These are phyloP conservation scores for Prunella vulgaris DNA, from an alignment of 257 asterid genomes.

Conservation along the genomic window DNA sequence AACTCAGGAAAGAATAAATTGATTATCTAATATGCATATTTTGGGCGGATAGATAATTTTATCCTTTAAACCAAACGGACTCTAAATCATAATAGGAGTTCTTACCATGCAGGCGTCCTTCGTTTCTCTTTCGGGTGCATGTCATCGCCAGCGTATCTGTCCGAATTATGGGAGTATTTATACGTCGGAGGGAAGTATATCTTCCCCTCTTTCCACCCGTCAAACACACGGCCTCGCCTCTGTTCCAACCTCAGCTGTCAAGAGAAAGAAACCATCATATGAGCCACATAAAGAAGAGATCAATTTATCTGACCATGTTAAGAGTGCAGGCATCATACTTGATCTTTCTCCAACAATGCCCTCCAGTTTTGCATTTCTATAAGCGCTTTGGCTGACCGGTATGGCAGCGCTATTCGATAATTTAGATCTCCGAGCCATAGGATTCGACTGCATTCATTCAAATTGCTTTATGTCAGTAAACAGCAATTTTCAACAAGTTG, in stretches of 20 bases:
- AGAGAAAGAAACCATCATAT: conserved; percentile 5
- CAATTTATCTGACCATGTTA: background rate
- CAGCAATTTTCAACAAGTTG: background rate
- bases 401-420: conserved; percentile 86
- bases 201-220: conserved; percentile 96
- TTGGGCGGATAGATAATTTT: too few species aligned
- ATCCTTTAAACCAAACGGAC: too few species aligned
- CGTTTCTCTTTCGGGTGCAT: conserved; percentile 97
- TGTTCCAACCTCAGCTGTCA: conserved; percentile 81
- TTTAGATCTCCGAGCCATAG: conserved; percentile 98
- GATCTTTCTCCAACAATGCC: conserved; percentile 87
- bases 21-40: too few species aligned
- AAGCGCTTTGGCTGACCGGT: conserved; percentile 92
- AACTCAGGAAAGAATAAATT: too few species aligned
- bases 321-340: conserved; percentile 42
- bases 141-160: conserved; percentile 90
- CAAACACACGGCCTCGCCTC: conserved; percentile 88
- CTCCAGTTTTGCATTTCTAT: conserved; percentile 99
- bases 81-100: background rate
- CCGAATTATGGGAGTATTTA: conserved; percentile 90
- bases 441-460: conserved; percentile 59
- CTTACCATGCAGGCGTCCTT: conserved; percentile 96
- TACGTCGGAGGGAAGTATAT: conserved; percentile 97
- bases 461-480: conserved; percentile 8
- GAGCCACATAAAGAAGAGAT: background rate